Base-by-base conservation (phyloP, 1,284 basidiomycete genomes). In the Chondrostereum purpureum region DNA sequence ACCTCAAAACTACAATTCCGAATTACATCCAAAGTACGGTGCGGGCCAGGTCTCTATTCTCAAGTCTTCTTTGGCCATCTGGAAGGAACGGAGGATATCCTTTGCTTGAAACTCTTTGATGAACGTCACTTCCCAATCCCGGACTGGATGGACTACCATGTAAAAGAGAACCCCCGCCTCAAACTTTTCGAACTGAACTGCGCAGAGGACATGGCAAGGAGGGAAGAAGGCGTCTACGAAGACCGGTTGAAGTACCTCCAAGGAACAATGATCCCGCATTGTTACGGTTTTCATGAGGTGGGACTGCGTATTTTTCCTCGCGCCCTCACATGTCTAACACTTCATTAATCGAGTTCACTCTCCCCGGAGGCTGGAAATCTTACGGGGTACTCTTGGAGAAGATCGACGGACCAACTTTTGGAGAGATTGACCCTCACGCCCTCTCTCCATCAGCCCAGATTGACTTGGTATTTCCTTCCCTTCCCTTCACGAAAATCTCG, bases 301-400 rank as follows among this genome's bases (percentile, higher is more conserved):
- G n/a, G n/a, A n/a, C n/a, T n/a, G n/a, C n/a, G n/a, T n/a, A n/a
- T n/a, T n/a, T n/a, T n/a, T 13, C 3, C 27, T 13, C 14, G 3
- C 20, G n/a, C 16, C 33, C 13, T 38, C 21, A 18, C 33, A 36
- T 18, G 22, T 21, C 16, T n/a, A 18, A 38, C 10, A 38, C 27
- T 31, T 8, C 27, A n/a, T 31, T n/a, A 8, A 8, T n/a, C 27
- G n/a, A 50, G 48, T 43, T 50, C 20, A 43, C 11, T 4, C 40
- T 50, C 11, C 45, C 45, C n/a, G 35, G 22, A 22, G 27, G 36
- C 5, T 23, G 20, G 33, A 23, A 14, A n/a, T 41, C 40, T 4
- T 47, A 44, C n/a, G 45, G 48, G 13, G 20, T 39, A 2, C 16
- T 50, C 35, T 17, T 47, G 34, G 48, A 50, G 35, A 34, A 39